Conservation (phyloP, 768 basidiomycete species). For the Podaxis pistillaris region DNA sequence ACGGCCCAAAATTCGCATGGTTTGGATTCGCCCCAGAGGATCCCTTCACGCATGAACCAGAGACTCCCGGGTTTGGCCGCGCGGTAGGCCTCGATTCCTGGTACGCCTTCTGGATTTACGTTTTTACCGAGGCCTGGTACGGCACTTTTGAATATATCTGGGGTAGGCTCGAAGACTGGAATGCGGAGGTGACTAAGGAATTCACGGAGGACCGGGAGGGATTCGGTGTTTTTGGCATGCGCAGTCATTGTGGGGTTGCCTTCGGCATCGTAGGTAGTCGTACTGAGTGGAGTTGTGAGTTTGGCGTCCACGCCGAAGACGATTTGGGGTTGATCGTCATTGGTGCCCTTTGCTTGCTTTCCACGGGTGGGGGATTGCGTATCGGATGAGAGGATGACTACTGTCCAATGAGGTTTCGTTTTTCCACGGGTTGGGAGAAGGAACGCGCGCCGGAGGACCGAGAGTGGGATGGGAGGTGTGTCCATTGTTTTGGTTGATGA, state of each 20-base stretch:
- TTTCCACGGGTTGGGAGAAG: slow-evolving; percentile 76
- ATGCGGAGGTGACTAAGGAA: slow-evolving; percentile 49
- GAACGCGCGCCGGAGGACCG: slow-evolving; percentile 58
- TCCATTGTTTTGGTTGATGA: slow-evolving; percentile 48
- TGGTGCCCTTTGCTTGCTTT: slow-evolving; percentile 29
- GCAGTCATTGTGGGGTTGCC: slow-evolving; percentile 26
- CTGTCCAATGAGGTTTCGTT: slow-evolving; percentile 68
- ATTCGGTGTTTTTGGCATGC: slow-evolving; percentile 51
- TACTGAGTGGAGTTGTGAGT: slow-evolving; percentile 43
- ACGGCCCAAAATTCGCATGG: slow-evolving; percentile 78
- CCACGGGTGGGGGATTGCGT: slow-evolving; percentile 36
- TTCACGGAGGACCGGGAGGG: slow-evolving; percentile 44
- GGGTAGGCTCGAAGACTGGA: slow-evolving; percentile 42
- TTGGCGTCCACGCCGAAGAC: slow-evolving; percentile 72
- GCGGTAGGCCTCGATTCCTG: slow-evolving; percentile 68
- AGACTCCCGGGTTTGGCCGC: slow-evolving; percentile 70
- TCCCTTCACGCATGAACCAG: slow-evolving; percentile 68
- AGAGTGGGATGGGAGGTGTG: slow-evolving; percentile 43
- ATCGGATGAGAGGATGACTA: slow-evolving; percentile 61
- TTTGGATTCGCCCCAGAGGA: slow-evolving; percentile 74
- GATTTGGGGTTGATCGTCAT: slow-evolving; percentile 46
- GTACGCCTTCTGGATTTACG: slow-evolving; percentile 43
- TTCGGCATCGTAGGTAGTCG: slow-evolving; percentile 33
- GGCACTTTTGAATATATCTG: slow-evolving; percentile 55
- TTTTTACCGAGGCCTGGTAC: slow-evolving; percentile 34